phyloP scores from a whole-genome alignment of 805 yeast species.

The Zygotorulaspora chibaensis region DNA sequence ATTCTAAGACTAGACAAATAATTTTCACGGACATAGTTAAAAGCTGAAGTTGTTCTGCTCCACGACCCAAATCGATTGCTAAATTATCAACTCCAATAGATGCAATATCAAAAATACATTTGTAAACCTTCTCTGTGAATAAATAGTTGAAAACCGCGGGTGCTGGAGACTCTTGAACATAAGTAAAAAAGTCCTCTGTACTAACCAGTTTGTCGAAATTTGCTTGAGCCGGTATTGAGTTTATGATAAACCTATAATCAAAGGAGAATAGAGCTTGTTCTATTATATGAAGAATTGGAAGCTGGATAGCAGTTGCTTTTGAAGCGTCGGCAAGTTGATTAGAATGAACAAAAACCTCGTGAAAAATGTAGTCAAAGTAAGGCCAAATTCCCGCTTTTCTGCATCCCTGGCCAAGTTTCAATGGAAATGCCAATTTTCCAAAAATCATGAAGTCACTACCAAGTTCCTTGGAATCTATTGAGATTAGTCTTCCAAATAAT shows the following conservation, averaged over 20 bases:
- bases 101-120: constrained; percentile 52
- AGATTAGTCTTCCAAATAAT: constrained; percentile 44
- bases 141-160: constrained; percentile 57
- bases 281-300: constrained; percentile 49
- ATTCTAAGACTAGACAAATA: constrained; percentile 42
- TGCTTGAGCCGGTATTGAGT: constrained; percentile 48
- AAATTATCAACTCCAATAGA: constrained; percentile 58
- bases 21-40: constrained; percentile 43
- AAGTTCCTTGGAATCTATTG: constrained; percentile 31
- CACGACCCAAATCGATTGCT: constrained; percentile 21
- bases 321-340: constrained; percentile 27
- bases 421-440: constrained; percentile 55
- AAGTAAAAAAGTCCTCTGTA: constrained; percentile 43
- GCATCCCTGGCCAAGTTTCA: constrained; percentile 54
- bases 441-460: constrained; percentile 31
- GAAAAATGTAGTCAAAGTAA: constrained; percentile 67
- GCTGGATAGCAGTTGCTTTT: constrained; percentile 47
- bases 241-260: constrained; percentile 48
- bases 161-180: constrained; percentile 66
- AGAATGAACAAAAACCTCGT: constrained; percentile 59
- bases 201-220: constrained; percentile 48
- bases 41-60: constrained; percentile 31
- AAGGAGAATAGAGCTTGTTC: constrained; percentile 46
- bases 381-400: constrained; percentile 73
- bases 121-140: constrained; percentile 55